phyloP scores from a whole-genome alignment of 345 rosid genomes.

The Eucalyptus erythrocorys region DNA sequence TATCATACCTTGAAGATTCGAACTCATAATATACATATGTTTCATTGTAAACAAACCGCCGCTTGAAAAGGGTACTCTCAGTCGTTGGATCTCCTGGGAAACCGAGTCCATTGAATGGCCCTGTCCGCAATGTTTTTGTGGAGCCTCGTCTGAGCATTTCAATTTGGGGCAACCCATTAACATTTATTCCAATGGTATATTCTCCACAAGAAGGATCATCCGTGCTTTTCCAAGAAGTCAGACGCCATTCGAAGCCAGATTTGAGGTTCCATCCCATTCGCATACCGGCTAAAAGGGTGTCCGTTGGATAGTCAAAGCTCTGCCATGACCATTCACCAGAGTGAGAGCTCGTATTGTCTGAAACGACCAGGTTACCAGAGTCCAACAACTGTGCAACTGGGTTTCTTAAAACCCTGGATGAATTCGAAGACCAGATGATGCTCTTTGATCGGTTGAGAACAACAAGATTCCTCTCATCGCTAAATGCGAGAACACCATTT shows the following conservation, averaged over 20 bases:
- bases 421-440: conserved; percentile 10
- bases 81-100: conserved; percentile 11
- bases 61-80: background rate
- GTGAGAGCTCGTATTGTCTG: background rate
- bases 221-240: conserved; percentile 6
- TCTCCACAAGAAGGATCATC: conserved; percentile 15
- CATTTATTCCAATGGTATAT: background rate
- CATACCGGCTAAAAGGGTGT: conserved; percentile 13
- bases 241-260: background rate
- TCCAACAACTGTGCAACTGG: conserved; percentile 16
- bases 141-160: background rate
- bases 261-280: conserved; percentile 1
- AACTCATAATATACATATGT: conserved; percentile 3
- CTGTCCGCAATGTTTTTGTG: background rate
- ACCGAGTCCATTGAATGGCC: conserved; percentile 26
- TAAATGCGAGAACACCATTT: conserved; percentile 3
- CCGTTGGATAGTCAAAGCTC: conserved; percentile 18
- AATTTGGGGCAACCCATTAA: conserved; percentile 12
- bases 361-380: conserved; percentile 17
- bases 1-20: background rate
- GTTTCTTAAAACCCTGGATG: background rate
- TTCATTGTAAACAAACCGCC: background rate
- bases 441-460: background rate
- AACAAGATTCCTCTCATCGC: background rate
- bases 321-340: conserved; percentile 7